Percentiles rank a stretch among this genome's conserved stretches.
phyloP scores from a whole-genome alignment of 495 filamentous ascomycete genomes.

The Daldinia childiae region DNA sequence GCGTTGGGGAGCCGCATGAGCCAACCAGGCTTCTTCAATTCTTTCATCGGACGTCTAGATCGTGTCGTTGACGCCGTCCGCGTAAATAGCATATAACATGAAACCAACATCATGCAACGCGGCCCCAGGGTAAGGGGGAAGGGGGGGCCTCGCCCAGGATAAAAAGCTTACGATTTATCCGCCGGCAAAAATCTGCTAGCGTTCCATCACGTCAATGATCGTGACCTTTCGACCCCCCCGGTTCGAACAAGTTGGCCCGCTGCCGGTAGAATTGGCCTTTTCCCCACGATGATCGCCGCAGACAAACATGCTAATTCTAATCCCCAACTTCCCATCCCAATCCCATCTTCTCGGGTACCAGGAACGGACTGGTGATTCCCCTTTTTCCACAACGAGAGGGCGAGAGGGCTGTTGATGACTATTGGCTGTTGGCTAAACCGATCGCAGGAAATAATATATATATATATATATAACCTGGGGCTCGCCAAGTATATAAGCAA shows the following conservation, averaged over 20 bases:
- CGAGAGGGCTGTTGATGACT: background rate
- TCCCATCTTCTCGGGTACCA: conserved; percentile 38
- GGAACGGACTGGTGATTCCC: conserved; percentile 35
- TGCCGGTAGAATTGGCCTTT: conserved; percentile 36
- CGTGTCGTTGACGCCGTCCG: conserved; percentile 21
- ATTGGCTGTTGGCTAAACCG: conserved; percentile 24
- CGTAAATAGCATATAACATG: conserved; percentile 31
- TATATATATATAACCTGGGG: background rate
- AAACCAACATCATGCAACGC: conserved; percentile 23
- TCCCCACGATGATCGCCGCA: conserved; percentile 40
- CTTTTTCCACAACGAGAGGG: conserved; percentile 30
- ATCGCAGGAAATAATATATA: too few species aligned
- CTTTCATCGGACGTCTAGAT: conserved; percentile 18
- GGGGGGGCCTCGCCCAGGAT: conserved; percentile 19
- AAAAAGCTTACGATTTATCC: conserved; percentile 36
- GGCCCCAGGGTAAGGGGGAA: too few species aligned
- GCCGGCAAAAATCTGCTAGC: conserved; percentile 36
- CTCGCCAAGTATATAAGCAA: conserved; percentile 31
- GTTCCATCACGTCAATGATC: conserved; percentile 32
- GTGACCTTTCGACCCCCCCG: too few species aligned
- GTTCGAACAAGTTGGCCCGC: conserved; percentile 23
- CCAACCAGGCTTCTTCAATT: conserved; percentile 25
- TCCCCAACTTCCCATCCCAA: background rate
- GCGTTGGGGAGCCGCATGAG: conserved; percentile 22
- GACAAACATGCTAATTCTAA: conserved; percentile 26